A percentile compares a stretch with the other conserved stretches of the same genome.
Conservation (phyloP, 805 yeast genomes). For the Kuraishia piskuri region DNA sequence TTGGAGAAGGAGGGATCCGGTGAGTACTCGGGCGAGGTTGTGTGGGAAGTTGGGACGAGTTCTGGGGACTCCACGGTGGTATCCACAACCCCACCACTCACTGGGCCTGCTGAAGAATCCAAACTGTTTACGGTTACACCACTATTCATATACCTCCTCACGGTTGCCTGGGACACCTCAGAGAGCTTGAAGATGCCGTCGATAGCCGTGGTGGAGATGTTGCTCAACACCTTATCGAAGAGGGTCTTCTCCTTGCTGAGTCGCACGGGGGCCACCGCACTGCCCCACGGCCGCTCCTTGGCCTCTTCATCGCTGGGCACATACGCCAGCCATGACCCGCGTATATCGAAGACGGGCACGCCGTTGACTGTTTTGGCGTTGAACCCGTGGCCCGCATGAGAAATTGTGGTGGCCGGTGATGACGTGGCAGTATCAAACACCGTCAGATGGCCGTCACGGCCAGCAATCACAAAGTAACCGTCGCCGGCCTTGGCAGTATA, state of each 20-base stretch:
- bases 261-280: conserved; percentile 10
- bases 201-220: conserved; percentile 42
- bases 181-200: conserved; percentile 41
- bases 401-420: conserved; percentile 6
- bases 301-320: conserved; percentile 31
- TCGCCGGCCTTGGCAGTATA: conserved; percentile 12
- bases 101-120: background rate
- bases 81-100: background rate
- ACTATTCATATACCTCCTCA: conserved; percentile 27
- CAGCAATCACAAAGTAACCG: conserved; percentile 16
- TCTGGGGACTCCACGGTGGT: background rate
- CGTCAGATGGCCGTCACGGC: conserved; percentile 19
- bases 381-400: conserved; percentile 9
- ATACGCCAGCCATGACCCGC: conserved; percentile 41
- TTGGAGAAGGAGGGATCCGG: background rate
- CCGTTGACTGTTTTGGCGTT: conserved; percentile 19
- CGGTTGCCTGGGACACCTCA: conserved; percentile 36
- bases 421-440: conserved; percentile 13
- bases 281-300: conserved; percentile 15
- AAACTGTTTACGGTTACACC: background rate
- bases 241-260: conserved; percentile 39
- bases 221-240: conserved; percentile 36
- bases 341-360: conserved; percentile 37
- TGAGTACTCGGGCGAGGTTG: background rate
- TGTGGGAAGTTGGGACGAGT: background rate